A percentile compares a stretch with the other conserved stretches of the same genome.
Evolutionary conservation across 1,284 basidiomycete species (phyloP).

Genomic region (Sanguinoderma infundibulare): DNA sequence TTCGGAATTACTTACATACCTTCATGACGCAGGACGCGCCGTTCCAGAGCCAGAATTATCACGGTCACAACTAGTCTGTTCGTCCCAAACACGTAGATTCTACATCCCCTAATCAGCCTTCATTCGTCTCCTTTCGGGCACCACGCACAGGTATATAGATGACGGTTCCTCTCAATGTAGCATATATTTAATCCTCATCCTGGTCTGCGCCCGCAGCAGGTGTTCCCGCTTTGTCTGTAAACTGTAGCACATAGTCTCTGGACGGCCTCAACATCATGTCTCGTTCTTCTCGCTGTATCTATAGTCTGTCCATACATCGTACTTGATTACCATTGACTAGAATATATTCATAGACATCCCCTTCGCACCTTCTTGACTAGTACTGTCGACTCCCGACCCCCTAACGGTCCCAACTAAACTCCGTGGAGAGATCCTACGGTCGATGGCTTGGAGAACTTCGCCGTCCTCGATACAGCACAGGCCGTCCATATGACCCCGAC

Average conservation of each 20-base stretch:
- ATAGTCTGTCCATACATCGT: not conserved
- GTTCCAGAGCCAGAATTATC: slow-evolving; percentile 16
- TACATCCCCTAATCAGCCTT: not conserved
- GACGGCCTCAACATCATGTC: not conserved
- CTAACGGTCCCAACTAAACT: no score
- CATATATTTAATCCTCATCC: slow-evolving; percentile 19
- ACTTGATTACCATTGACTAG: not conserved
- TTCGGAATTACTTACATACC: not conserved
- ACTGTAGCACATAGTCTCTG: slow-evolving; percentile 7
- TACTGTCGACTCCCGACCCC: no score
- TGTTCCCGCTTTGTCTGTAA: not conserved
- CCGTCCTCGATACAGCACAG: not conserved
- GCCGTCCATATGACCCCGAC: not conserved
- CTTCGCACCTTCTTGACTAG: no score
- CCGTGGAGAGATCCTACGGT: no score
- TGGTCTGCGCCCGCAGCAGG: not conserved
- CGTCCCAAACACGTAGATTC: not conserved
- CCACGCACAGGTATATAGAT: not conserved
- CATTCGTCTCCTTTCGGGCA: not conserved
- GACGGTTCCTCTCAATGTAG: slow-evolving; percentile 8
- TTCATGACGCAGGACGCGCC: slow-evolving; percentile 2
- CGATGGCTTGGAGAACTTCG: not conserved
- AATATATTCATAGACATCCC: not conserved
- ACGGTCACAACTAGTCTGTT: slow-evolving; percentile 11
- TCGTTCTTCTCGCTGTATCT: not conserved